These are phyloP conservation scores for Hypoxylon intermedium DNA, from an alignment of 495 filamentous ascomycete genomes.

Conservation along the genomic window DNA sequence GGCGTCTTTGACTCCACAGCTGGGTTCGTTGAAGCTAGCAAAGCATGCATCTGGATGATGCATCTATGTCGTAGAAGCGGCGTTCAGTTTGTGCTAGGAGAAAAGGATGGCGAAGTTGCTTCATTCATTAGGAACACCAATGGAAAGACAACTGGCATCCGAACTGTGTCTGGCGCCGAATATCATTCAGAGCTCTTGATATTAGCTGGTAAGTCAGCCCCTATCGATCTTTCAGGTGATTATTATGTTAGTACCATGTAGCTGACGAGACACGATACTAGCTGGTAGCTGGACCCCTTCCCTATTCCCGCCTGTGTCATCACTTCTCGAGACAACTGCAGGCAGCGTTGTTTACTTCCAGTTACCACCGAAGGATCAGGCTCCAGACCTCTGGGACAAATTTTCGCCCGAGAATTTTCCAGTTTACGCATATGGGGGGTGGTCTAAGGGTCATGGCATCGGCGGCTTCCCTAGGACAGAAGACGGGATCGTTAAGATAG, in stretches of 20 bases:
- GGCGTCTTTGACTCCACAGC: conserved; percentile 51
- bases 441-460: conserved; percentile 45
- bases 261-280: conserved; percentile 1
- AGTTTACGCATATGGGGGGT: conserved; percentile 42
- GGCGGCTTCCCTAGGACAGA: conserved; percentile 52
- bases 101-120: no score
- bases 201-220: conserved; percentile 32
- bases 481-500: conserved; percentile 53
- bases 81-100: no score
- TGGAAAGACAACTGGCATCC: no score
- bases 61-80: conserved; percentile 46
- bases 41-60: conserved; percentile 52
- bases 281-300: conserved; percentile 48
- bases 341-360: conserved; percentile 49
- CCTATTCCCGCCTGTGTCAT: conserved; percentile 42
- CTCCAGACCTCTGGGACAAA: conserved; percentile 42
- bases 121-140: no score
- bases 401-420: conserved; percentile 49
- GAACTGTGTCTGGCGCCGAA: conserved; percentile 32
- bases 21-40: conserved; percentile 52
- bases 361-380: conserved; percentile 43
- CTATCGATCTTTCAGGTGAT: no score
- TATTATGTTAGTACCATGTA: no score
- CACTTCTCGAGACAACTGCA: conserved; percentile 53
- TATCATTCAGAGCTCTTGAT: conserved; percentile 41